Evolutionary conservation across 2,329 filamentous ascomycete species (phyloP).

Genomic region (Rutstroemia sp.): DNA sequence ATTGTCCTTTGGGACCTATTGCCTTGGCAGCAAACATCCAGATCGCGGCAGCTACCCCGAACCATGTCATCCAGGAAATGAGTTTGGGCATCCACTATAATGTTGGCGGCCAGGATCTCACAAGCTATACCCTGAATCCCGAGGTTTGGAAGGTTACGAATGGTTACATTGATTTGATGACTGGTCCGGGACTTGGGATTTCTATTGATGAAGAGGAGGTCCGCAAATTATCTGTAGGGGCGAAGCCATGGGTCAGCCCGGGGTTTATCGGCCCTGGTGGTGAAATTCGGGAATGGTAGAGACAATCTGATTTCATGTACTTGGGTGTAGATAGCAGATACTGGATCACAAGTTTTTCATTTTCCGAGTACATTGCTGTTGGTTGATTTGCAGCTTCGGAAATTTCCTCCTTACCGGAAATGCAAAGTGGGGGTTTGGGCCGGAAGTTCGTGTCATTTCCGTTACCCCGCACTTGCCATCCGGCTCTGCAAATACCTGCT

Average conservation of each 20-base stretch:
- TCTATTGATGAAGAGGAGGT: slow-evolving; percentile 65
- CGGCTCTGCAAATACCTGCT: too few relatives aligned
- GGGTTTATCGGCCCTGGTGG: slow-evolving; percentile 63
- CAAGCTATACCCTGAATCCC: slow-evolving; percentile 57
- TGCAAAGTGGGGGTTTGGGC: neutral
- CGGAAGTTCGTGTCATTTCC: too few relatives aligned
- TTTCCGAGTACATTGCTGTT: neutral
- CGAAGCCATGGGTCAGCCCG: slow-evolving; percentile 57
- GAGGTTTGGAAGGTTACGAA: slow-evolving; percentile 59
- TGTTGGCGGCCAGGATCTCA: slow-evolving; percentile 54
- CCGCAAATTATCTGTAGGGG: slow-evolving; percentile 47
- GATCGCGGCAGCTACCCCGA: slow-evolving; percentile 51
- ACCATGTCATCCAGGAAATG: slow-evolving; percentile 73
- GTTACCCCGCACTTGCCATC: too few relatives aligned
- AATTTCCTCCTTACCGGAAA: neutral
- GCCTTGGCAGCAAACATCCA: slow-evolving; percentile 66
- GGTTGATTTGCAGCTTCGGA: neutral
- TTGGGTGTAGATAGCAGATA: neutral
- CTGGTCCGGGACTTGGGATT: slow-evolving; percentile 58
- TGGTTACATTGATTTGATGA: slow-evolving; percentile 55
- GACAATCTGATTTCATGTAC: neutral
- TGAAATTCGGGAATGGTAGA: slow-evolving; percentile 60
- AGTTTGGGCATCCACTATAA: slow-evolving; percentile 76
- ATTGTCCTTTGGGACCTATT: slow-evolving; percentile 67
- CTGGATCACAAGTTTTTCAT: too few relatives aligned